Evolutionary conservation across 768 basidiomycete species (phyloP).

Genomic region (Lactarius sanguifluus): DNA sequence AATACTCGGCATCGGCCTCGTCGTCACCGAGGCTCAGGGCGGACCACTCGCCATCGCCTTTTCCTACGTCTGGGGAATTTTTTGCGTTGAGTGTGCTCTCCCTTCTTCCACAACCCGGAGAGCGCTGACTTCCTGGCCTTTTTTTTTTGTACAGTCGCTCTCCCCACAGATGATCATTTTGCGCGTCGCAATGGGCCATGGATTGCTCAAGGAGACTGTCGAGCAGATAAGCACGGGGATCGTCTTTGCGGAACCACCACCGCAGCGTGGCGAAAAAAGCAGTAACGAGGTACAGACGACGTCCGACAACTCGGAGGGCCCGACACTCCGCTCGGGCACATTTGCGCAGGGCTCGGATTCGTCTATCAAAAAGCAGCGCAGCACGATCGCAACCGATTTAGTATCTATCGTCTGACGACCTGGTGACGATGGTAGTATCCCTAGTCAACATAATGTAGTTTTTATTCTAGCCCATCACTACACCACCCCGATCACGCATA

Average conservation of each 20-base stretch:
- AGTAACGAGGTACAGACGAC: not conserved
- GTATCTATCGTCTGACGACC: not conserved
- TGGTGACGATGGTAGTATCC: not conserved
- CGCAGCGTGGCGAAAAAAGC: not conserved
- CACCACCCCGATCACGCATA: not conserved
- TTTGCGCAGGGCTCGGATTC: not conserved
- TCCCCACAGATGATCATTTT: slow-evolving; percentile 38
- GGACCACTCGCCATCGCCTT: slow-evolving; percentile 39
- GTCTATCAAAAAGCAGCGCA: not conserved
- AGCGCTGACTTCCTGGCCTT: not conserved
- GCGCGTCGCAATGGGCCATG: slow-evolving; percentile 37
- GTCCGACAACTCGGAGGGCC: not conserved
- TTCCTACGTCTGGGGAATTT: slow-evolving; percentile 44
- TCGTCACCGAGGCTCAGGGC: slow-evolving; percentile 41
- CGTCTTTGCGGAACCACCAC: slow-evolving; percentile 9
- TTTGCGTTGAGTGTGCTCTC: slow-evolving; percentile 38
- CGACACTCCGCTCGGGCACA: not conserved
- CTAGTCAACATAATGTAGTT: not conserved
- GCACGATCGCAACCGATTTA: not conserved
- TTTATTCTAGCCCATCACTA: not conserved
- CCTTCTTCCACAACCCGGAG: not conserved
- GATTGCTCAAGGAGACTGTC: slow-evolving; percentile 36
- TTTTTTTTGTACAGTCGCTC: slow-evolving; percentile 34
- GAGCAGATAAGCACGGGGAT: slow-evolving; percentile 9
- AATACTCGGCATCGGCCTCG: slow-evolving; percentile 40